These are phyloP conservation scores for Ophiostoma australiae DNA, from an alignment of 2,329 filamentous ascomycete species.

Conservation along the genomic window DNA sequence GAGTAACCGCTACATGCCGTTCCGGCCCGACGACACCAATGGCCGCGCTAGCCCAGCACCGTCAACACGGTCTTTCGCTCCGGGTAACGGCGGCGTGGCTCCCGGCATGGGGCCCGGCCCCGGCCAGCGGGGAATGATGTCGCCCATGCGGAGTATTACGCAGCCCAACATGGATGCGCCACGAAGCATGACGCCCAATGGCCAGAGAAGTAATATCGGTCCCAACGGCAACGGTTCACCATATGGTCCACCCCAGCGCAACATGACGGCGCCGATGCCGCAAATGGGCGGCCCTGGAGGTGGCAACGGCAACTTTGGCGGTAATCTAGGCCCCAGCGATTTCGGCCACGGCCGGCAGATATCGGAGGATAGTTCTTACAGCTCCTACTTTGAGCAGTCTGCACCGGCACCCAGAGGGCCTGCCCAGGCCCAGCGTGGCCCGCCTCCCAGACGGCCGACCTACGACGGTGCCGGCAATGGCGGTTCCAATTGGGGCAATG, in stretches of 20 bases:
- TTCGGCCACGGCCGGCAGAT: slow-evolving; percentile 23
- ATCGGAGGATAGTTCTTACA: slow-evolving; percentile 26
- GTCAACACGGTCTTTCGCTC: slow-evolving; percentile 30
- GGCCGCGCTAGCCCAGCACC: slow-evolving; percentile 34
- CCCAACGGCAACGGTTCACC: slow-evolving; percentile 21
- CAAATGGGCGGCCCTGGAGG: slow-evolving; percentile 21
- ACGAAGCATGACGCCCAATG: slow-evolving; percentile 11
- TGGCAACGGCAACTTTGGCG: slow-evolving; percentile 19
- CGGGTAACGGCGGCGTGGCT: not conserved
- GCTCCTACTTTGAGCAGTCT: slow-evolving; percentile 26
- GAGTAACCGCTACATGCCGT: slow-evolving; percentile 21
- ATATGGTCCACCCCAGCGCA: slow-evolving; percentile 32
- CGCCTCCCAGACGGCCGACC: slow-evolving; percentile 8
- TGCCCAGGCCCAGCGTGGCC: slow-evolving; percentile 22
- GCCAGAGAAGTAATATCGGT: slow-evolving; percentile 10
- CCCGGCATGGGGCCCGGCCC: slow-evolving; percentile 9
- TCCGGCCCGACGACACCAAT: slow-evolving; percentile 15
- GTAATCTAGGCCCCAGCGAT: not conserved
- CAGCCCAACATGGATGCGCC: slow-evolving; percentile 25
- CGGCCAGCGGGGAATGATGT: slow-evolving; percentile 18
- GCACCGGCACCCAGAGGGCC: slow-evolving; percentile 16
- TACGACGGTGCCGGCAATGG: slow-evolving; percentile 22
- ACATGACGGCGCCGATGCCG: slow-evolving; percentile 35
- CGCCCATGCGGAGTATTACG: slow-evolving; percentile 33
- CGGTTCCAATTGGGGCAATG: slow-evolving; percentile 24